Conservation (phyloP, 768 basidiomycete species). For the Russula brevipes region DNA sequence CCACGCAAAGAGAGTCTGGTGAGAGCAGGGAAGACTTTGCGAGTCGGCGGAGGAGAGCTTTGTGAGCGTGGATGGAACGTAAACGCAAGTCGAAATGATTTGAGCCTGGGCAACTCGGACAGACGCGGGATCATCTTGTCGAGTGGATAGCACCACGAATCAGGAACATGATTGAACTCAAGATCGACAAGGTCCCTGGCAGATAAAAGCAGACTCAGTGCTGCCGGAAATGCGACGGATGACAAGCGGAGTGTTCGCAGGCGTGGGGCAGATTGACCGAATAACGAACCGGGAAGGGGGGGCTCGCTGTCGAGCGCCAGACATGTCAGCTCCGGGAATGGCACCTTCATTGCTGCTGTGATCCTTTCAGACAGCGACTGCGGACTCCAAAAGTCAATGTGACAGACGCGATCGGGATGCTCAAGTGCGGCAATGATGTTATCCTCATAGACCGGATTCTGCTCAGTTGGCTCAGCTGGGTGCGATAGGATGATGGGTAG, state of each 20-base stretch:
- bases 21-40: too few relatives aligned
- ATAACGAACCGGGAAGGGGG: not conserved
- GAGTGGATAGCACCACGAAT: not conserved
- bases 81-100: not conserved
- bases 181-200: conserved; percentile 1
- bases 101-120: not conserved
- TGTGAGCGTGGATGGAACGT: not conserved
- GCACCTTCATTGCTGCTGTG: not conserved
- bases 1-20: too few relatives aligned
- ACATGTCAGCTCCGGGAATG: too few relatives aligned
- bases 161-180: not conserved
- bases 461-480: too few relatives aligned
- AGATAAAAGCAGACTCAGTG: not conserved
- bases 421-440: too few relatives aligned
- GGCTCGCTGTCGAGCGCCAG: not conserved
- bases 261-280: not conserved
- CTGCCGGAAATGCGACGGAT: not conserved
- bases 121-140: not conserved
- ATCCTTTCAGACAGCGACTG: too few relatives aligned
- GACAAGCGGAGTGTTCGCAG: not conserved
- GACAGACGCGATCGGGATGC: too few relatives aligned
- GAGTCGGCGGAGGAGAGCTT: too few relatives aligned
- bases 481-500: too few relatives aligned
- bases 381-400: too few relatives aligned
- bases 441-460: too few relatives aligned